Evolutionary conservation across 2,329 filamentous ascomycete species (phyloP), one percentile per base, ranked within the genome.

Genomic region (Trichoderma sp.): DNA sequence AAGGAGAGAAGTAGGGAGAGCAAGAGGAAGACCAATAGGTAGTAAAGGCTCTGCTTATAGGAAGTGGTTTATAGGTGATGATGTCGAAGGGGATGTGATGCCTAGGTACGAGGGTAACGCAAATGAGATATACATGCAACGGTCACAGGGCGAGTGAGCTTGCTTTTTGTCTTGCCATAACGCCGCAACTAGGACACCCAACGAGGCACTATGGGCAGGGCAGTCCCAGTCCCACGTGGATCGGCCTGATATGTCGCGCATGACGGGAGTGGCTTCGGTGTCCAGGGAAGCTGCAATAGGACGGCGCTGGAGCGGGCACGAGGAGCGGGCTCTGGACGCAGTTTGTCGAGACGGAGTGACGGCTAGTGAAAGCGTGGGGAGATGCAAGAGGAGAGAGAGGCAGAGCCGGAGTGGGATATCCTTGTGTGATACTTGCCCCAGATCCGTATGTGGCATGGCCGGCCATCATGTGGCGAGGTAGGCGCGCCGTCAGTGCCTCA

Each of bases 261-360:
- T 64, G 62, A 63, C 43, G 47, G 62, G 62, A 44, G 43, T 59
- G 39, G 52, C 54, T 64, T 52, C 39, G 9, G 30, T 45, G 34
- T 45, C 54, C 52, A 56, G 47, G 41, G 47, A 69, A 63, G 69
- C 69, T 70, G 66, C 69, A 74, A 73, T 73, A 66, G 66, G 64
- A 63, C 56, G 62, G 66, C 64, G 63, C 59, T 67, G 68, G 65
- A 65, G 69, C 67, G 65, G 71, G 69, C 74, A 76, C 74, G 74
- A 68, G 74, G 70, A 70, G 66, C 69, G 69, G 68, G 59, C 57
- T 69, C 66, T 71, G 69, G 68, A 72, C 58, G 68, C 67, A 71
- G 74, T 75, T 76, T 69, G 73, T 71, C 68, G 68, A 50, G 68
- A 63, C 56, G 50, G 61, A 58, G 68, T 56, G 44, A 4, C 34